phyloP scores from a whole-genome alignment of 2,329 filamentous ascomycete genomes.

The Calonectria henricotiae region DNA sequence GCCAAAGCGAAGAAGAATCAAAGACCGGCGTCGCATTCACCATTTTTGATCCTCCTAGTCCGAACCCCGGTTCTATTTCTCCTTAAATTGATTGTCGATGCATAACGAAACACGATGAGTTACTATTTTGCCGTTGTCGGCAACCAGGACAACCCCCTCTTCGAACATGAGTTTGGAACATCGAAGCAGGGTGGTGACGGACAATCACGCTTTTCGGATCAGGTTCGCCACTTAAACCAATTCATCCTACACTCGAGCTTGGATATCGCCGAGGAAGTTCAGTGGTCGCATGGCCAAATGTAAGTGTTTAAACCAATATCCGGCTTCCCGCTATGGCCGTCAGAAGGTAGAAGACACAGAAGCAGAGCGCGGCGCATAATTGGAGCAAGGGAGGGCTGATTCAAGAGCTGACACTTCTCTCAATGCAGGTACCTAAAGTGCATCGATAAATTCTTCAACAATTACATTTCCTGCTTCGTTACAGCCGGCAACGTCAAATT shows the following conservation, averaged over 20 bases:
- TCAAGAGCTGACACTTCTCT: constrained; percentile 26
- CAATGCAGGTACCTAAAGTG: constrained; percentile 88
- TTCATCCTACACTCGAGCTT: constrained; percentile 96
- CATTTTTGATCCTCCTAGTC: constrained; percentile 19
- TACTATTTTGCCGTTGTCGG: constrained; percentile 99
- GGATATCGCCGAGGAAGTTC: constrained; percentile 95
- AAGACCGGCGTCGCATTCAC: constrained; percentile 22
- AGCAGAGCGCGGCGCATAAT: constrained; percentile 18
- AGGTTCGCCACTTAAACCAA: constrained; percentile 94
- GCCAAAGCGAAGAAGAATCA: constrained; percentile 15
- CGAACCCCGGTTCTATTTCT: neutral
- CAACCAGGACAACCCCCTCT: constrained; percentile 95
- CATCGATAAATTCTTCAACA: constrained; percentile 97
- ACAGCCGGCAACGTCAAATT: constrained; percentile 95
- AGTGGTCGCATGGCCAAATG: constrained; percentile 92
- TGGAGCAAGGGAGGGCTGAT: neutral
- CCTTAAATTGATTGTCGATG: constrained; percentile 47
- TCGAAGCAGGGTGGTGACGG: constrained; percentile 97
- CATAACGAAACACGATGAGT: constrained; percentile 77
- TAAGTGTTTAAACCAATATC: constrained; percentile 60
- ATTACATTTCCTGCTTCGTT: constrained; percentile 94
- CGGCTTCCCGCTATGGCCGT: neutral
- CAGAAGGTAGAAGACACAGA: neutral
- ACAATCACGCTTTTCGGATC: constrained; percentile 87
- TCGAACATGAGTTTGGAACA: constrained; percentile 97